Evolutionary conservation across 23 red algal genomes (phyloP).

Genomic region (Agarophyton chilense): DNA sequence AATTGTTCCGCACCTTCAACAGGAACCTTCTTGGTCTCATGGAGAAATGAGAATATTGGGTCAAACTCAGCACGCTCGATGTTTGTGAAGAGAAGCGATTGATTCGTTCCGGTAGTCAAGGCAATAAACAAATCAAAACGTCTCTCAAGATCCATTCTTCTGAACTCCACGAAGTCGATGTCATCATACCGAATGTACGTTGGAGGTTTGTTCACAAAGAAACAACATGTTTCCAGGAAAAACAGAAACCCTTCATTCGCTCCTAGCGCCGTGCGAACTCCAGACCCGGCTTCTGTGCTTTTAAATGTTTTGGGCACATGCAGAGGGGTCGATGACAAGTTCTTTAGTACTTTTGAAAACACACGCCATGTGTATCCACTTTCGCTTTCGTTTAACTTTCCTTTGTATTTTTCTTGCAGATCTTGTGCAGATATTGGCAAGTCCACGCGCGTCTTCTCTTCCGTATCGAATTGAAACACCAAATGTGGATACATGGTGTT

Average conservation of each 20-base stretch:
- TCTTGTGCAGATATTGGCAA: constrained; percentile 85
- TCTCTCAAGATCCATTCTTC: constrained; percentile 90
- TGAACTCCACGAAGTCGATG: constrained; percentile 94
- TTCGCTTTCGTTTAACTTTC: constrained; percentile 75
- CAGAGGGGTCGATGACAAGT: constrained; percentile 82
- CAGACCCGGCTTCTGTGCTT: constrained; percentile 63
- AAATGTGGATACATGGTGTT: constrained; percentile 99
- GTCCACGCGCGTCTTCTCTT: constrained; percentile 74
- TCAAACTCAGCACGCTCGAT: constrained; percentile 96
- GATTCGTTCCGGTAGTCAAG: constrained; percentile 58
- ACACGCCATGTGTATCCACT: constrained; percentile 90
- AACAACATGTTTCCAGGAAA: constrained; percentile 93
- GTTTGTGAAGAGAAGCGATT: constrained; percentile 82
- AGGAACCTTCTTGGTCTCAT: constrained; percentile 84
- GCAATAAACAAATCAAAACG: constrained; percentile 94
- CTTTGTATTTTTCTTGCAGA: constrained; percentile 79
- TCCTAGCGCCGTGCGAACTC: constrained; percentile 93
- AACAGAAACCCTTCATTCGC: constrained; percentile 98
- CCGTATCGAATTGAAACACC: constrained; percentile 94
- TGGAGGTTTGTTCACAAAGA: constrained; percentile 99
- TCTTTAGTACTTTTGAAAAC: constrained; percentile 93
- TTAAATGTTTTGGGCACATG: constrained; percentile 92
- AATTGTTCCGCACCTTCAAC: constrained; percentile 74
- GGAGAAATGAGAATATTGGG: constrained; percentile 83
- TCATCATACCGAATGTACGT: constrained; percentile 98